These are phyloP conservation scores for Raddia guianensis DNA, from an alignment of 176 grass and related monocot species.

Conservation along the genomic window DNA sequence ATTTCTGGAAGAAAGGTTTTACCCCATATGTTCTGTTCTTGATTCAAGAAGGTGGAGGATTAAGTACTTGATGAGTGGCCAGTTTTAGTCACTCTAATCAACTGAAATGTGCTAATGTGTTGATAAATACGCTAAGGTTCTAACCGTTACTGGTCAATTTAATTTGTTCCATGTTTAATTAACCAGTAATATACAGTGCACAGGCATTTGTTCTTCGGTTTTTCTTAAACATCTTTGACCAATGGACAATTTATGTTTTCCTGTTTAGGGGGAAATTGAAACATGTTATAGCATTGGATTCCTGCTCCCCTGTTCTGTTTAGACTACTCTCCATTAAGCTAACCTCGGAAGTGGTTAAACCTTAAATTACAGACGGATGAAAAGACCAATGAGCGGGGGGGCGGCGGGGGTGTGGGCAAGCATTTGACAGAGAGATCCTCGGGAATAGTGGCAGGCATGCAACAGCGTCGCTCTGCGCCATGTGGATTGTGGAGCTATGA, in stretches of 20 bases:
- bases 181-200: no score
- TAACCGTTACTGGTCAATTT: neutral
- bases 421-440: neutral
- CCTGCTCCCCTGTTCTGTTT: no score
- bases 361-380: neutral
- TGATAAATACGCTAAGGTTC: neutral
- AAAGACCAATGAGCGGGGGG: neutral
- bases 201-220: neutral
- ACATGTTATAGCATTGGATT: no score
- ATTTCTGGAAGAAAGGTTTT: neutral
- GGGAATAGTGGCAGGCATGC: neutral
- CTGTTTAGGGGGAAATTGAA: no score
- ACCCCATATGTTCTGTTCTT: neutral
- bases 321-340: neutral
- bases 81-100: neutral
- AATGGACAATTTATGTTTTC: no score
- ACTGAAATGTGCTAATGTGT: neutral
- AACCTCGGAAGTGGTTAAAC: no score
- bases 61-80: neutral
- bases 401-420: no score
- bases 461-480: neutral
- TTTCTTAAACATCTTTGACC: neutral
- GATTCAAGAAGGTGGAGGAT: neutral
- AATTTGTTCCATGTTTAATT: neutral
- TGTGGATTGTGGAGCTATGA: neutral